phyloP scores from a whole-genome alignment of 129 eudicot genomes.

The Ambrosia artemisiifolia region DNA sequence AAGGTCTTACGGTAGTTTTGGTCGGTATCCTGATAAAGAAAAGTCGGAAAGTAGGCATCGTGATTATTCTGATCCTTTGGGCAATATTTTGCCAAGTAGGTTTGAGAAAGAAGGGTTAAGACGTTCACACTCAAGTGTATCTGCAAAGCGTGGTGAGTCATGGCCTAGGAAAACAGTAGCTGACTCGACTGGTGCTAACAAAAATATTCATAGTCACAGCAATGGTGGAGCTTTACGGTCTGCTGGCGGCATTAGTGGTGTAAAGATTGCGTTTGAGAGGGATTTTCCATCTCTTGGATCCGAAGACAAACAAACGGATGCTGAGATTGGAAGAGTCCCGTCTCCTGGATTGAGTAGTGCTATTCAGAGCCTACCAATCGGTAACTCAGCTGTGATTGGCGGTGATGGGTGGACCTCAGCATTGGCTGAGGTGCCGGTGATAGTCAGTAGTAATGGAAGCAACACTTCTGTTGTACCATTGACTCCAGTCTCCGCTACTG shows the following conservation, averaged over 20 bases:
- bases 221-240: conserved; percentile 1
- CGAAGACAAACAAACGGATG: neutral
- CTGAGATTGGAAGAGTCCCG: conserved; percentile 54
- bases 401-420: conserved; percentile 80
- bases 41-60: neutral
- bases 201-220: neutral
- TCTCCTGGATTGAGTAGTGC: conserved; percentile 55
- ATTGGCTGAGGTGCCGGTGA: conserved; percentile 62
- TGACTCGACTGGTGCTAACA: neutral
- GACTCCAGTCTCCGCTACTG: neutral
- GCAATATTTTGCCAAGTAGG: conserved; percentile 9
- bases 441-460: conserved; percentile 29
- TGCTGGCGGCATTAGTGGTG: conserved; percentile 6
- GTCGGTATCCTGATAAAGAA: conserved; percentile 11
- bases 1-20: conserved; percentile 14
- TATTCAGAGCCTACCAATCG: conserved; percentile 56
- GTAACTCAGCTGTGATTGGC: conserved; percentile 40
- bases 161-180: neutral
- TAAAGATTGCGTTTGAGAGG: conserved; percentile 6
- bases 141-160: conserved; percentile 9
- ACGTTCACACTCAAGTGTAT: conserved; percentile 9
- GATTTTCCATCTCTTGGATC: conserved; percentile 10
- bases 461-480: neutral
- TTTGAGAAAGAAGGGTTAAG: conserved; percentile 7
- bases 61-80: conserved; percentile 9